Base-by-base conservation (phyloP, 805 yeast species). In the Grigorovia transvaalensis region DNA sequence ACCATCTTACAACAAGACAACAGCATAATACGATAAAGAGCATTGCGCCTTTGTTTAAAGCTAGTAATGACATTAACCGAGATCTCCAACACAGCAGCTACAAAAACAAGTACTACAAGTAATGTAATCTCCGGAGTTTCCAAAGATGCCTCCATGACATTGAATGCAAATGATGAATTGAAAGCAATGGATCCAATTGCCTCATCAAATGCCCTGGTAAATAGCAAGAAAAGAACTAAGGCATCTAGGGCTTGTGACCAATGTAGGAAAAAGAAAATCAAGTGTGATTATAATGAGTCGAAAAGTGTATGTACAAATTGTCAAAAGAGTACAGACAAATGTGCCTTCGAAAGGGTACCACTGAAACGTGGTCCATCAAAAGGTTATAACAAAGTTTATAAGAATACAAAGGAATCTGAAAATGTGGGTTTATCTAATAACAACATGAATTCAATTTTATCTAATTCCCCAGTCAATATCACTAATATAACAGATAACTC, bases 201-300 rank as follows among this genome's bases (percentile, higher is more conserved):
- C 7, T 6, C 48, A 8, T 7, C 48, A 33, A 46, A 17, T 12
- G 13, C 20, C 11, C 30, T 11, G 13, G 19, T 6, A 15, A 15
- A 27, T 15, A 40, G 35, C 17, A 73, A 85, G 48, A 83, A 84
- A 60, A 60, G 90, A 52, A 75, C 84, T 9, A 85, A 85, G 63
- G 88, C 85, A 0, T 83, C 89, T 1, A 67, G 95, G 50, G 93
- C 91, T 1, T 85, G 95, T 63, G 95, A 85, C 63, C 81, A 83
- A 51, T 85, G 93, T 64, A 74, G 93, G 41, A 73, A 85, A 46
- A 84, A 84, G 65, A 85, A 85, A 62, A 75, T 85, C 20, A 74
- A 79, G 51, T 85, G 95, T 68, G 81, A 85, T 63, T 88, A 85
- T 20, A 74, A 74, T 27, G 66, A 73, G 5, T 71, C 77, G 18